These are phyloP conservation scores for Xylaria acuta DNA, from an alignment of 495 filamentous ascomycete species.

Conservation along the genomic window DNA sequence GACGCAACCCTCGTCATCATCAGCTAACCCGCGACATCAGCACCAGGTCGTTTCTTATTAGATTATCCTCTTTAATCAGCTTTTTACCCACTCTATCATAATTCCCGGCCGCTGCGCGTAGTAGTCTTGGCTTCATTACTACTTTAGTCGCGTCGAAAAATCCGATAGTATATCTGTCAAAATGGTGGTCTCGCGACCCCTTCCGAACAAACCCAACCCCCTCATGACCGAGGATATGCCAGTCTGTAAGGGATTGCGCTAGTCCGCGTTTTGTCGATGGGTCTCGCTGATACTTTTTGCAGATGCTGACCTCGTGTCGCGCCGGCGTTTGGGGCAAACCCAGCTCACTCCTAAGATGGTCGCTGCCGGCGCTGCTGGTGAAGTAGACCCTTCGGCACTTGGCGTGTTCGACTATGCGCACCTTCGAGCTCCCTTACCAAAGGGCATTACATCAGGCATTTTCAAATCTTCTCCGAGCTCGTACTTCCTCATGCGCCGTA, in stretches of 20 bases:
- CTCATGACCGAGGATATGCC: slow-evolving; percentile 76
- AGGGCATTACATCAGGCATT: slow-evolving; percentile 87
- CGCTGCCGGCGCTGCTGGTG: slow-evolving; percentile 68
- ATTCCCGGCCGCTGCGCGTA: slow-evolving; percentile 15
- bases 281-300: slow-evolving; percentile 44
- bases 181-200: slow-evolving; percentile 65
- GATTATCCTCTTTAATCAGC: slow-evolving; percentile 18
- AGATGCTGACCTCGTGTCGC: slow-evolving; percentile 84
- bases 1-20: slow-evolving; percentile 30
- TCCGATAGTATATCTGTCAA: slow-evolving; percentile 32
- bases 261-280: neutral
- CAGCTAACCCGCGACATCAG: slow-evolving; percentile 40
- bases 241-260: slow-evolving; percentile 53
- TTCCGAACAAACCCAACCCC: slow-evolving; percentile 78
- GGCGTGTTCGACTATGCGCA: slow-evolving; percentile 96
- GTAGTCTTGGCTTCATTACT: slow-evolving; percentile 20
- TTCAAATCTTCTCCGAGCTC: slow-evolving; percentile 85
- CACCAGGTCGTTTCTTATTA: slow-evolving; percentile 24
- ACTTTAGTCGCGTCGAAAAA: slow-evolving; percentile 37
- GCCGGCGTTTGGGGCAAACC: slow-evolving; percentile 90
- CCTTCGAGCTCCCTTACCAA: slow-evolving; percentile 86
- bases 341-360: slow-evolving; percentile 79
- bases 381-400: slow-evolving; percentile 71
- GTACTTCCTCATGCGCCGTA: slow-evolving; percentile 97
- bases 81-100: neutral